phyloP scores from a whole-genome alignment of 345 rosid species.

The Turnera subulata region DNA sequence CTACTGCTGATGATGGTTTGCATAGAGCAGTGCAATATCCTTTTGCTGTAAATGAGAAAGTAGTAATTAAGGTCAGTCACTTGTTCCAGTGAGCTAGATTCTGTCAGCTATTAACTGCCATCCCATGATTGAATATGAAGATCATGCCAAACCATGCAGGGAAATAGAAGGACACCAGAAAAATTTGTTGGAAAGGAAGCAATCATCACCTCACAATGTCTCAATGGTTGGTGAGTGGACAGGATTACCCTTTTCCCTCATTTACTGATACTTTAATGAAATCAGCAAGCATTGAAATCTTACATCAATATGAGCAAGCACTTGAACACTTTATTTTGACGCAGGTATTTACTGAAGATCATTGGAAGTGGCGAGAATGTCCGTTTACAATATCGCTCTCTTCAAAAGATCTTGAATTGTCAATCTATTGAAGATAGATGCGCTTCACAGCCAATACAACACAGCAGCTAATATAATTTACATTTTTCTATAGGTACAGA shows the following conservation, averaged over 20 bases:
- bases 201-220: constrained; percentile 89
- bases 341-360: constrained; percentile 83
- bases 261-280: background rate
- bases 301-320: too few relatives aligned
- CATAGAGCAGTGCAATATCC: constrained; percentile 84
- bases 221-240: constrained; percentile 86
- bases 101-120: background rate
- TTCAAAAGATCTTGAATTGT: constrained; percentile 45
- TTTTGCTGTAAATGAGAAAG: constrained; percentile 89
- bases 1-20: constrained; percentile 54
- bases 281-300: too few relatives aligned
- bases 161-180: constrained; percentile 90
- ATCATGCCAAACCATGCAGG: constrained; percentile 45
- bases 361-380: constrained; percentile 79
- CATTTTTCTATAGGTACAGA: background rate
- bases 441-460: constrained; percentile 46
- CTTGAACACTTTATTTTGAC: background rate
- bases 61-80: constrained; percentile 70
- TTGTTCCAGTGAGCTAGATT: background rate
- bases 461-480: constrained; percentile 41
- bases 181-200: constrained; percentile 99
- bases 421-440: constrained; percentile 48
- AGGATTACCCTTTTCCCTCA: background rate
- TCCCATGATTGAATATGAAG: constrained; percentile 11
- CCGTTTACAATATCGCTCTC: constrained; percentile 93